Base-by-base conservation (phyloP, 306 rosid genomes). In the Datisca glomerata region DNA sequence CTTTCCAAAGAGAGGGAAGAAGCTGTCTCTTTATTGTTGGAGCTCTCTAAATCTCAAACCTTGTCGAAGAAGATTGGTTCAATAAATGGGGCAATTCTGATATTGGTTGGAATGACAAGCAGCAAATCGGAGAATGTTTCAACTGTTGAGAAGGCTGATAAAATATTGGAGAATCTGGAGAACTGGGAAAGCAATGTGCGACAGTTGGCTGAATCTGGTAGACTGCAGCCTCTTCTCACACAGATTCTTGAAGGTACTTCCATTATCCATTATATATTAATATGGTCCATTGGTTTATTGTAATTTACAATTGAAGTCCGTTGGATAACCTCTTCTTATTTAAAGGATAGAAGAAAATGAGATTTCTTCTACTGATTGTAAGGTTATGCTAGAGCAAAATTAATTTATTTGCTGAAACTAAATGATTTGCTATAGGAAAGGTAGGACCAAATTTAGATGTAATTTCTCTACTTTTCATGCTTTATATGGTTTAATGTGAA, bases 31-130 rank as follows among this genome's bases (percentile, higher is more conserved):
- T 62, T 91, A 86, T 82, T 91, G 46, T 80, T 74, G 3, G 96
- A 91, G 72, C 96, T 91, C 37, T 91, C 98, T 52, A 84, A 72
- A 66, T 84, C 95, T 2, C 75, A 76, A 66, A 56, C 68, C 55
- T 64, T 91, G 34, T 80, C 86, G 55, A 93, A 78, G 76, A 80
- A 78, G 78, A 73, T 91, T 56, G 95, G 98, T 64, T 78, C 98
- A 54, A 24, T 84, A 56, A 78, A 71, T 47, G 98, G 98, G 51
- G 86, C 93, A 21, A 91, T 84, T 72, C 96, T 91, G 56, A 80
- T 91, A 52, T 64, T 91, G 62, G 92, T 84, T 54, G 98, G 98
- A 63, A 91, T 91, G 98, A 71, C 94, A 55, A 78, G 78, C 67
- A 91, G 96, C 74, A 78, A 80, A 15, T 84, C 98, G 7, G 96